phyloP scores from a whole-genome alignment of 106 monocot species.

The Dioscorea alata region DNA sequence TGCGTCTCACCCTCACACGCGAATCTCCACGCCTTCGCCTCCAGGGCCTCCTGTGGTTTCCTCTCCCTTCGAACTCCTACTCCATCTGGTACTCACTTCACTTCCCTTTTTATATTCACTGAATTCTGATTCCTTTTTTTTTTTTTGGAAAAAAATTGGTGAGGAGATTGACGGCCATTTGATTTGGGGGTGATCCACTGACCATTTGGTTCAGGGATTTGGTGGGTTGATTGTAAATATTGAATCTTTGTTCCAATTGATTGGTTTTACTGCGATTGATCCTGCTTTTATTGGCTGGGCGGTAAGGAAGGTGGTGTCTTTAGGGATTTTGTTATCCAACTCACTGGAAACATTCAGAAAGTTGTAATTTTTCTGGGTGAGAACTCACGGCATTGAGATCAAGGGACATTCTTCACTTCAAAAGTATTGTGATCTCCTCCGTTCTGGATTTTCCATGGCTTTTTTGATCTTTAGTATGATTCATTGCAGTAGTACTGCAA shows the following conservation, averaged over 20 bases:
- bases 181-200: not conserved
- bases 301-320: too few relatives aligned
- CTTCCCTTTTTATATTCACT: not conserved
- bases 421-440: too few relatives aligned
- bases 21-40: slow-evolving; percentile 71
- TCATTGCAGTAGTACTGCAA: too few relatives aligned
- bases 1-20: slow-evolving; percentile 34
- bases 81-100: slow-evolving; percentile 20
- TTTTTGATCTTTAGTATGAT: too few relatives aligned
- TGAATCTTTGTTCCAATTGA: not conserved
- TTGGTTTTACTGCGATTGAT: not conserved
- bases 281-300: not conserved
- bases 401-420: too few relatives aligned
- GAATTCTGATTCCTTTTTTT: not conserved
- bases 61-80: slow-evolving; percentile 53
- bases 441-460: too few relatives aligned
- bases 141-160: not conserved
- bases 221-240: not conserved
- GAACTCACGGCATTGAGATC: too few relatives aligned
- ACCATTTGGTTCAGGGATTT: not conserved
- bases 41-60: slow-evolving; percentile 68
- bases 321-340: too few relatives aligned
- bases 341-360: too few relatives aligned
- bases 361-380: too few relatives aligned
- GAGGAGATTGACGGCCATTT: not conserved